Conservation (phyloP, 2,329 filamentous ascomycete genomes). For the Botryotinia convoluta region DNA sequence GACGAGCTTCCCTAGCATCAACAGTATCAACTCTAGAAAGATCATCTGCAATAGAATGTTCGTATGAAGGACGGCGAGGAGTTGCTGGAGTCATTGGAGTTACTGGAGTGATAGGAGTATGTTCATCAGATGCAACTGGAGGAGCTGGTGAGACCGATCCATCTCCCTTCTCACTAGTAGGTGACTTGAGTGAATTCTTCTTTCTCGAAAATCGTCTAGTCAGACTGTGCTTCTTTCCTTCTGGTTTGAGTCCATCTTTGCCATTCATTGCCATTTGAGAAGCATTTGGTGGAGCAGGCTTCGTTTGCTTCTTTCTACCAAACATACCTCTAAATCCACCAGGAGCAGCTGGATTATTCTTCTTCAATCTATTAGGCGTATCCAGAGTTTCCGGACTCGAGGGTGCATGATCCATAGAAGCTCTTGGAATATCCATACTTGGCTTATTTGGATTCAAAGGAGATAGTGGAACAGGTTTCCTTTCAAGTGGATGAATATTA, state of each 20-base stretch:
- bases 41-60: conserved; percentile 46
- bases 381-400: conserved; percentile 47
- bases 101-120: conserved; percentile 29
- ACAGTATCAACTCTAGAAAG: conserved; percentile 59
- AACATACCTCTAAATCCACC: conserved; percentile 65
- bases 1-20: conserved; percentile 57
- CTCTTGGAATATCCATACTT: conserved; percentile 28
- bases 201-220: conserved; percentile 44
- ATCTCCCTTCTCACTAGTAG: conserved; percentile 27
- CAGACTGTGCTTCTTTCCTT: conserved; percentile 30
- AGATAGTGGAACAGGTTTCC: conserved; percentile 25
- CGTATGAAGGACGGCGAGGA: conserved; percentile 42
- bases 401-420: conserved; percentile 28
- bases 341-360: conserved; percentile 40
- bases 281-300: conserved; percentile 20
- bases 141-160: conserved; percentile 34
- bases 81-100: conserved; percentile 31
- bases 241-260: conserved; percentile 38
- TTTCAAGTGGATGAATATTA: conserved; percentile 23
- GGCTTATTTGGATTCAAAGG: conserved; percentile 24
- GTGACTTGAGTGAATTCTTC: conserved; percentile 34
- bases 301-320: conserved; percentile 50
- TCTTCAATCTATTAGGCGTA: conserved; percentile 54
- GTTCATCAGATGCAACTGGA: conserved; percentile 34
- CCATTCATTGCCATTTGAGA: conserved; percentile 32